These are phyloP conservation scores for Phytophthora ohioensis DNA, from an alignment of 352 stramenopile species.

Conservation along the genomic window DNA sequence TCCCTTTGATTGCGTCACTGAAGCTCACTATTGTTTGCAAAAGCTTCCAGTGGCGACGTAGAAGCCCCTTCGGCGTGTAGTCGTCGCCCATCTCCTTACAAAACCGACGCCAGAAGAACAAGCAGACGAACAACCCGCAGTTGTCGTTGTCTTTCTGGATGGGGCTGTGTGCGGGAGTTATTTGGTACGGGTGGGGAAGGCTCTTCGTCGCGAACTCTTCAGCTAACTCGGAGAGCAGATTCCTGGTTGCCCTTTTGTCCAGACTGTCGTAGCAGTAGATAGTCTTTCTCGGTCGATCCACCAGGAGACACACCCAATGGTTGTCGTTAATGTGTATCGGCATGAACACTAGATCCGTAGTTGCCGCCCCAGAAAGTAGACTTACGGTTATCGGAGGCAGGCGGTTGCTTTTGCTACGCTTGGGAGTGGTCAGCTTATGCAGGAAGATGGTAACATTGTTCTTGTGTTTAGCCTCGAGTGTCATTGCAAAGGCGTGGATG, in stretches of 20 bases:
- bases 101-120: neutral
- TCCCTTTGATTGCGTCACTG: neutral
- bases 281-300: neutral
- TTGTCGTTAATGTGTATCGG: conserved; percentile 1
- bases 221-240: neutral
- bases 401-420: neutral
- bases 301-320: conserved; percentile 12
- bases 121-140: conserved; percentile 1
- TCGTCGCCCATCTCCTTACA: neutral
- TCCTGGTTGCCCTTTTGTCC: conserved; percentile 1
- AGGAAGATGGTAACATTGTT: conserved; percentile 7
- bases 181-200: too few species aligned
- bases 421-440: neutral
- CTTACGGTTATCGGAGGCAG: neutral
- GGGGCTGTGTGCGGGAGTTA: neutral
- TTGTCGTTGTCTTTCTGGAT: conserved; percentile 13
- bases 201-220: too few species aligned
- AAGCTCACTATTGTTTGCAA: conserved; percentile 2
- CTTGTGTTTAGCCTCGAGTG: neutral
- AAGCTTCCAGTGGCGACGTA: conserved; percentile 7
- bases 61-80: neutral
- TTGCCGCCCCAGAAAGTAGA: neutral
- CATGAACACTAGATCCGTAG: conserved; percentile 9
- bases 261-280: conserved; percentile 22
- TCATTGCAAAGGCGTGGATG: conserved; percentile 7